Evolutionary conservation across 257 asterid species (phyloP).

Genomic region (Ophiorrhiza pumila): DNA sequence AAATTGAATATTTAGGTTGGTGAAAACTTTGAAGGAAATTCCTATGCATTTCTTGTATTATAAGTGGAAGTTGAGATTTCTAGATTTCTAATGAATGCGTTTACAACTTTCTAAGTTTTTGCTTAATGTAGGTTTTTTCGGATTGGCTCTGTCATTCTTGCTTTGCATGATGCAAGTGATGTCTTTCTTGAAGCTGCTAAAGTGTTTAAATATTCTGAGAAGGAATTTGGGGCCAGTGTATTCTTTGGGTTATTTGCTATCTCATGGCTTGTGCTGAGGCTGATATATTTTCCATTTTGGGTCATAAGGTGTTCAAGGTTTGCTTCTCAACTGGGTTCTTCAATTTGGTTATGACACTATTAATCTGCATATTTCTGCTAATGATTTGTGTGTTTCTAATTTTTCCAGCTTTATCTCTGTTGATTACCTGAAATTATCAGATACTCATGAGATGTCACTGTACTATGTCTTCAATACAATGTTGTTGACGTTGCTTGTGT

Average conservation of each 20-base stretch:
- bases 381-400: slow-evolving; percentile 28
- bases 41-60: background rate
- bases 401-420: slow-evolving; percentile 50
- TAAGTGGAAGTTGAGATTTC: background rate
- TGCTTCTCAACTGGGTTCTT: slow-evolving; percentile 20
- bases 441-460: slow-evolving; percentile 27
- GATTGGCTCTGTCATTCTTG: slow-evolving; percentile 70
- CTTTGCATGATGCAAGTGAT: slow-evolving; percentile 94
- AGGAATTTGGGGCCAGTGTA: slow-evolving; percentile 79
- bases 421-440: slow-evolving; percentile 47
- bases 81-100: background rate
- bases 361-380: slow-evolving; percentile 20
- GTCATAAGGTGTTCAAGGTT: slow-evolving; percentile 65
- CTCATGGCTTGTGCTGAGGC: slow-evolving; percentile 86
- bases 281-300: slow-evolving; percentile 84
- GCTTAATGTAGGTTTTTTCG: slow-evolving; percentile 64
- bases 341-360: background rate
- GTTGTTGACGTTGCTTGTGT: slow-evolving; percentile 70
- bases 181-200: slow-evolving; percentile 92
- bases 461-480: slow-evolving; percentile 84
- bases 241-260: slow-evolving; percentile 78
- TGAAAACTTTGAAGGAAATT: background rate
- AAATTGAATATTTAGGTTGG: background rate
- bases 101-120: background rate
- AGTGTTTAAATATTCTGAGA: slow-evolving; percentile 81